phyloP scores from a whole-genome alignment of 202 grass and related monocot species.

The Zizania palustris region DNA sequence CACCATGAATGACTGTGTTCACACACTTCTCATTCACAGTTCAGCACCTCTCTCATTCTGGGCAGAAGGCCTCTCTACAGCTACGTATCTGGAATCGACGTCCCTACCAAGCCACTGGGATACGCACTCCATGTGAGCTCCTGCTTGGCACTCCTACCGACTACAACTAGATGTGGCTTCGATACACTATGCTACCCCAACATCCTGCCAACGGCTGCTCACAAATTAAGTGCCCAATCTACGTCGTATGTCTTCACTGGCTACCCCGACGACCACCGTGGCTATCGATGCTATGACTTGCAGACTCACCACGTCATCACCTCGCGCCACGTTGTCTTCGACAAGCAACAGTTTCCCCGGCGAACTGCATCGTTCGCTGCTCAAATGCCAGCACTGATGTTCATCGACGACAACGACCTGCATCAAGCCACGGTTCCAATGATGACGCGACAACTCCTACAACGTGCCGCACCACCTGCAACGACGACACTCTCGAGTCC shows the following conservation, averaged over 20 bases:
- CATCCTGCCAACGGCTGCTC: accelerated
- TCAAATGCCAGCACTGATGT: accelerated
- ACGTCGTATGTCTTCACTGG: not conserved
- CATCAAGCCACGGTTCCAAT: too few species aligned
- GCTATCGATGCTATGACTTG: not conserved
- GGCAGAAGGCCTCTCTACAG: not conserved
- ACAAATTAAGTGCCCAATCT: not conserved
- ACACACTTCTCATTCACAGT: not conserved
- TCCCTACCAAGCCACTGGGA: not conserved
- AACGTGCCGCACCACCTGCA: too few species aligned
- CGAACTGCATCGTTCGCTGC: not conserved
- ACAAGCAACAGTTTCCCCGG: not conserved
- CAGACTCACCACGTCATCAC: not conserved
- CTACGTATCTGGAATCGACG: not conserved
- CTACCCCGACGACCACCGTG: not conserved
- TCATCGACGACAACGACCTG: too few species aligned
- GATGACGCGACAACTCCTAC: too few species aligned
- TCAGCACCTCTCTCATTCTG: not conserved
- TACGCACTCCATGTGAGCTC: not conserved
- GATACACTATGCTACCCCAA: not conserved
- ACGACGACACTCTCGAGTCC: too few species aligned
- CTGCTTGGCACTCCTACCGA: not conserved
- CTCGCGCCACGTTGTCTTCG: not conserved
- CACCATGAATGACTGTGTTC: not conserved
- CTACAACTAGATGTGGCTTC: not conserved